Percentiles rank a stretch among this genome's conserved stretches.
Conservation (phyloP, 202 grass and related monocot species). For the Saccharum hybrid region DNA sequence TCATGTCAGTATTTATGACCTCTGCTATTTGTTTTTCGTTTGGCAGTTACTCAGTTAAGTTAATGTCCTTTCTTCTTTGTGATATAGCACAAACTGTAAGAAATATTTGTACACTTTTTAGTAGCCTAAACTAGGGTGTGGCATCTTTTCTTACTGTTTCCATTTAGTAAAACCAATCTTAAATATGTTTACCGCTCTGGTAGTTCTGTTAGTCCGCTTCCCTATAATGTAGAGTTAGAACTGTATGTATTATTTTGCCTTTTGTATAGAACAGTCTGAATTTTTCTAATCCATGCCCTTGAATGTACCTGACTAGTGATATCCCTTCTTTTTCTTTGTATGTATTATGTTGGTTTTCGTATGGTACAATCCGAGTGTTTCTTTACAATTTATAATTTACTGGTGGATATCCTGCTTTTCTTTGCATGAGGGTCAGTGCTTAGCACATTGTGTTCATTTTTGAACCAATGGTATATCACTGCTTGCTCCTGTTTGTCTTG, state of each 20-base stretch:
- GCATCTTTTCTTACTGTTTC: not conserved
- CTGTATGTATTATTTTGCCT: conserved; percentile 22
- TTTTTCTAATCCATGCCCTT: not conserved
- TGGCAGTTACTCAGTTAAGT: conserved; percentile 16
- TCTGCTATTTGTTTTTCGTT: not conserved
- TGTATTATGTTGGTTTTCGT: conserved; percentile 24
- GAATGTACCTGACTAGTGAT: conserved; percentile 13
- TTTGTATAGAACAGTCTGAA: not conserved
- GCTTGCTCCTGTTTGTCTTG: not conserved
- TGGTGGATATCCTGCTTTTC: conserved; percentile 30
- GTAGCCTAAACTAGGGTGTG: conserved; percentile 3
- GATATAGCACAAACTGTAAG: conserved; percentile 1
- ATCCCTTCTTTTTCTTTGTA: conserved; percentile 1
- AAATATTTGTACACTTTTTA: not conserved
- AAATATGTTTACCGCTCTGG: not conserved
- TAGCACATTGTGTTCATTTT: conserved; percentile 30
- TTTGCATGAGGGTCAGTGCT: conserved; percentile 3
- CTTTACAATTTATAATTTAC: conserved; percentile 3
- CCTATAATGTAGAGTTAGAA: conserved; percentile 6
- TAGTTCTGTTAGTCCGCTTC: conserved; percentile 23
- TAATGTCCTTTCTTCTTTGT: conserved; percentile 8
- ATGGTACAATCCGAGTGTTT: not conserved
- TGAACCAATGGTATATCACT: conserved; percentile 12
- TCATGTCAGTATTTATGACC: conserved; percentile 28
- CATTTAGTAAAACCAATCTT: conserved; percentile 16